Percentiles rank a stretch among this genome's conserved stretches.
Evolutionary conservation across 495 filamentous ascomycete genomes (phyloP).

Genomic region (Chaetomium tenue): DNA sequence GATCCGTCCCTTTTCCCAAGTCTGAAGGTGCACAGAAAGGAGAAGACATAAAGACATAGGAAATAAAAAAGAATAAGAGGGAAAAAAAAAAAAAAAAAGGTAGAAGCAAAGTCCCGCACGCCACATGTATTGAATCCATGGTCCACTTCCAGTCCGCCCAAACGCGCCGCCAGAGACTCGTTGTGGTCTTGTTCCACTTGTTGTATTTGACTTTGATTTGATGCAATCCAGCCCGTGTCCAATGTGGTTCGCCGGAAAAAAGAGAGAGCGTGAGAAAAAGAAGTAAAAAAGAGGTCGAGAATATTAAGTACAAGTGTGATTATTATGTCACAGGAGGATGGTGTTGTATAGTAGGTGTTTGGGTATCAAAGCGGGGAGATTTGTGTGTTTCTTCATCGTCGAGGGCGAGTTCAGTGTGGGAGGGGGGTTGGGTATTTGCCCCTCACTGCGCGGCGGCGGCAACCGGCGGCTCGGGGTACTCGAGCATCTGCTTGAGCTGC

Average conservation of each 20-base stretch:
- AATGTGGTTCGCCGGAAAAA: conserved; percentile 18
- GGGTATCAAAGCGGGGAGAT: conserved; percentile 7
- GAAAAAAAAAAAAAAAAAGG: conserved; percentile 4
- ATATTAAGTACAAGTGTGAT: conserved; percentile 12
- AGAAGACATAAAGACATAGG: too few species aligned
- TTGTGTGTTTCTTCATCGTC: background rate
- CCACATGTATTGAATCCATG: background rate
- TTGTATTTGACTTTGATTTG: conserved; percentile 8
- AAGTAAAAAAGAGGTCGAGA: background rate
- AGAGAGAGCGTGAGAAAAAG: background rate
- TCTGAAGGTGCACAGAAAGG: conserved; percentile 1
- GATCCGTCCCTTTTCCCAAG: conserved; percentile 17
- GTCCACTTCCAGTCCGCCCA: conserved; percentile 2
- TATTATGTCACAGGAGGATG: conserved; percentile 1
- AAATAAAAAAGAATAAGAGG: conserved; percentile 3
- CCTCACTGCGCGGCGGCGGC: conserved; percentile 17
- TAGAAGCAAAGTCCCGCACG: background rate
- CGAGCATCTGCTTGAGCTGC: conserved; percentile 45
- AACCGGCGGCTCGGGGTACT: conserved; percentile 24
- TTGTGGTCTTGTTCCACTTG: background rate
- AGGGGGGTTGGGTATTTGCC: background rate
- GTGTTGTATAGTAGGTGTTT: background rate
- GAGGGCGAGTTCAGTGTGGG: background rate
- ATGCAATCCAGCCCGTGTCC: conserved; percentile 18
- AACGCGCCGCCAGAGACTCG: background rate